phyloP scores from a whole-genome alignment of 2,329 filamentous ascomycete genomes.

The Aspergillus sp. region DNA sequence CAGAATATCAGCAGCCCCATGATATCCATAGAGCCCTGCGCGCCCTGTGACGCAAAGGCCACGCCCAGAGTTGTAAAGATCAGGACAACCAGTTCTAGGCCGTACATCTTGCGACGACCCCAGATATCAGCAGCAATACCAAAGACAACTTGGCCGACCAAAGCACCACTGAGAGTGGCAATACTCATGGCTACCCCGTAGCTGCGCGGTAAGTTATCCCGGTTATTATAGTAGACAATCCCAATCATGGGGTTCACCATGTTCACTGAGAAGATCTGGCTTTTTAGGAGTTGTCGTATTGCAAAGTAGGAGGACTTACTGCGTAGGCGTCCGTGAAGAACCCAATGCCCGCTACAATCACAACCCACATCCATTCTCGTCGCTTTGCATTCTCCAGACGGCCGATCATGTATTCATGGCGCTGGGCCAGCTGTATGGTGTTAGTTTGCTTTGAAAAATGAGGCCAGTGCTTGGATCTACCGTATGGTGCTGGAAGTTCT shows the following conservation, averaged over 20 bases:
- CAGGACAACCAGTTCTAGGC: slow-evolving; percentile 45
- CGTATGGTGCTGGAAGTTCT: slow-evolving; percentile 12
- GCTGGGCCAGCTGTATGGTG: slow-evolving; percentile 10
- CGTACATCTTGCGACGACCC: slow-evolving; percentile 48
- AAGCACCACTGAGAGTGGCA: slow-evolving; percentile 25
- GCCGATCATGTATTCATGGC: slow-evolving; percentile 14
- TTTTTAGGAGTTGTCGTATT: neutral
- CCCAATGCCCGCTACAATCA: slow-evolving; percentile 15
- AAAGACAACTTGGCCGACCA: slow-evolving; percentile 31
- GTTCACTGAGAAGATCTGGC: slow-evolving; percentile 18
- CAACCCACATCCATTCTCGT: slow-evolving; percentile 15
- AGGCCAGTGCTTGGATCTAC: neutral
- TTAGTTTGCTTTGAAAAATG: neutral
- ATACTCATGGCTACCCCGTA: slow-evolving; percentile 18
- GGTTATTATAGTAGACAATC: slow-evolving; percentile 8
- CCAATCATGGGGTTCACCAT: slow-evolving; percentile 17
- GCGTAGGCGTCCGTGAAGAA: slow-evolving; percentile 17
- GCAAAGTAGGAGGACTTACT: neutral
- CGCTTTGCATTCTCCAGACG: slow-evolving; percentile 13
- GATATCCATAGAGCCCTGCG: slow-evolving; percentile 37
- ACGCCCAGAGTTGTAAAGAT: slow-evolving; percentile 44
- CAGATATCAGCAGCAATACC: slow-evolving; percentile 39
- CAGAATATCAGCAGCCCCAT: slow-evolving; percentile 42
- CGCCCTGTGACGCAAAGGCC: slow-evolving; percentile 39
- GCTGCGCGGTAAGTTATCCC: neutral